These are phyloP conservation scores for Rhipidocladum racemiflorum DNA, from an alignment of 176 grass and related monocot genomes.

Conservation along the genomic window DNA sequence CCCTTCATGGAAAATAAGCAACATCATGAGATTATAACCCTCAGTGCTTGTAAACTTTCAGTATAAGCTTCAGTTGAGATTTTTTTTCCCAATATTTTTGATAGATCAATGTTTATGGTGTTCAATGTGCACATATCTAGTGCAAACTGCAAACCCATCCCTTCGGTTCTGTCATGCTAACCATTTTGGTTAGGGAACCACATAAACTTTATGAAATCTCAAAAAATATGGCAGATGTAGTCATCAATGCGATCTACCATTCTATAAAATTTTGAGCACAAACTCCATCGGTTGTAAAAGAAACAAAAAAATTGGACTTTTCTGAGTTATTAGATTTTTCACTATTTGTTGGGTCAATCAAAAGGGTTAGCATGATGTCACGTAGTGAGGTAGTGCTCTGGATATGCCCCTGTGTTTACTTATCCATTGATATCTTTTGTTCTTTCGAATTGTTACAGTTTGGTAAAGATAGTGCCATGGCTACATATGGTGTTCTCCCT, in stretches of 20 bases:
- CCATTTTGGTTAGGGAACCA: neutral
- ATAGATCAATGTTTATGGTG: neutral
- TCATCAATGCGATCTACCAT: neutral
- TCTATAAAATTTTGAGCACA: neutral
- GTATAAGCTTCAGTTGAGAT: neutral
- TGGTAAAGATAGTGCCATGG: constrained; percentile 81
- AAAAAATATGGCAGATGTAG: neutral
- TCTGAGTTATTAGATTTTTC: too few relatives aligned
- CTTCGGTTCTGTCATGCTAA: neutral
- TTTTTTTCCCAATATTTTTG: neutral
- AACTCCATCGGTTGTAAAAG: neutral
- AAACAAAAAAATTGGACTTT: neutral
- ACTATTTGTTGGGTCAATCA: neutral
- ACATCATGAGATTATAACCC: neutral
- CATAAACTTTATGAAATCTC: neutral
- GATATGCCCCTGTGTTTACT: constrained; percentile 11
- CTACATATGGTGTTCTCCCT: constrained; percentile 95
- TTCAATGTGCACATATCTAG: neutral
- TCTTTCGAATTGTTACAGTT: constrained; percentile 53
- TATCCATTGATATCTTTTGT: constrained; percentile 15
- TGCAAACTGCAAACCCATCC: neutral
- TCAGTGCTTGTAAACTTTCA: neutral
- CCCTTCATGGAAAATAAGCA: neutral
- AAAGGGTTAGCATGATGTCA: neutral
- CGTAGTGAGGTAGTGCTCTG: neutral